Evolutionary conservation across 176 grass and related monocot species (phyloP), one percentile per base, ranked within the genome.

Genomic region (Miscanthus lutarioriparius): DNA sequence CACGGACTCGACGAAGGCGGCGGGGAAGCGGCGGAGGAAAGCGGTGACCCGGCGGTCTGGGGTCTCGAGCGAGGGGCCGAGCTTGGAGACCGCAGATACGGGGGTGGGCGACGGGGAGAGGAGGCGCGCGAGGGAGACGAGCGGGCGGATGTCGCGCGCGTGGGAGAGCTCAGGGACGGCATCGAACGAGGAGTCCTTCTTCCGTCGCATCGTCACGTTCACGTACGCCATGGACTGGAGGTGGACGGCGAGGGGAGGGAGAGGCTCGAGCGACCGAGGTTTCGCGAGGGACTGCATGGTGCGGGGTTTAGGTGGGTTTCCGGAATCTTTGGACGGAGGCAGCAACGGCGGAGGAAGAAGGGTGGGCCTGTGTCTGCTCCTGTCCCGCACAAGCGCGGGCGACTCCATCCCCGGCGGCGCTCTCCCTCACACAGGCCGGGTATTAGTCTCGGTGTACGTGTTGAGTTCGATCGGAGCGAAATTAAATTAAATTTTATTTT

Each of bases 171-270:
- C 70, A 35, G 88, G 65, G 65, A 94, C 59, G 67, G 38, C 85
- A 26, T 97, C 91, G 65, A 82, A 97, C 14, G 83, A 94, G 0
- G 72, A 38, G 61, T 94, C 91, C 90, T 97, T 97, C 91, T 92
- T 94, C 94, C 92, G 85, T 79, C 91, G 85, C 92, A 97, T 97
- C 78, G 35, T 92, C 64, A 85, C 92, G 63, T 94, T 79, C 75
- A 97, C 86, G 76, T 94, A 94, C 19, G 61, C 38, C 80, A 79
- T 86, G 49, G 87, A 88, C 25, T 80, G 83, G 70, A 88, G 79
- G 75, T 75, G 44, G 25, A 63, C 47, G 47, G 79, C 77, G 56
- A 94, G 74, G 8, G 8, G 33, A 4, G 2, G 26, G 36, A 45
- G 59, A 40, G 12, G 59, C 38, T 59, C 48, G n/a, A 33, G 9